A percentile compares a stretch with the other conserved stretches of the same genome.
Conservation (phyloP, 371 early-diverging fungal genomes). For the Circinella minor region DNA sequence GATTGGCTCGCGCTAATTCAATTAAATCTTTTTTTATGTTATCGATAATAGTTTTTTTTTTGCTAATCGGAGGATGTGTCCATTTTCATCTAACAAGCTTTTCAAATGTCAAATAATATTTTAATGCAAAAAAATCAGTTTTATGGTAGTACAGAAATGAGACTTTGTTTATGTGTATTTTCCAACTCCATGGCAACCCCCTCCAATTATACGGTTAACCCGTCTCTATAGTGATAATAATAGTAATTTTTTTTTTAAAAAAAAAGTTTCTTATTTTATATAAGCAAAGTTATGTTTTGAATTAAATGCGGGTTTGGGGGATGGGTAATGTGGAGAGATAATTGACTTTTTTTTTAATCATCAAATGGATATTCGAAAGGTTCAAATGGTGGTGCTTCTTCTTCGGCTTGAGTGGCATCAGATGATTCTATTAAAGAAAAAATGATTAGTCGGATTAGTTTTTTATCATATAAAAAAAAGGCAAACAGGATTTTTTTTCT, state of each 20-base stretch:
- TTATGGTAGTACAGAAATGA: neutral
- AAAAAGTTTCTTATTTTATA: slow-evolving; percentile 8
- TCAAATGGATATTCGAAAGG: slow-evolving; percentile 89
- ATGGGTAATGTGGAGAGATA: neutral
- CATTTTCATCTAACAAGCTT: neutral
- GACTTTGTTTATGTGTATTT: neutral
- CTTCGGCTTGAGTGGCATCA: slow-evolving; percentile 52
- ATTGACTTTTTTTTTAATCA: slow-evolving; percentile 31
- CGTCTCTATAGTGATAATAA: neutral
- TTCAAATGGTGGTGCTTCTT: slow-evolving; percentile 81
- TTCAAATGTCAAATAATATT: neutral
- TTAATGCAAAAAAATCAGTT: neutral
- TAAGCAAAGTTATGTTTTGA: neutral
- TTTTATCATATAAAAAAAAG: neutral
- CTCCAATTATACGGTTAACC: too few species aligned
- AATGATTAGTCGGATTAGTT: neutral
- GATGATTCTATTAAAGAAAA: slow-evolving; percentile 26
- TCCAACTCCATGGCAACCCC: neutral
- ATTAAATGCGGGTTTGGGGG: slow-evolving; percentile 5
- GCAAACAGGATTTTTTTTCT: slow-evolving; percentile 6
- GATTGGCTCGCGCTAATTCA: slow-evolving; percentile 4
- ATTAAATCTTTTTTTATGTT: neutral
- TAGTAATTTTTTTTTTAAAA: neutral
- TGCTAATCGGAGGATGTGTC: neutral
- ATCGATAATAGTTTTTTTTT: too few species aligned